Base-by-base conservation (phyloP, 177 flowering plant genomes). In the Tripterygium wilfordii region DNA sequence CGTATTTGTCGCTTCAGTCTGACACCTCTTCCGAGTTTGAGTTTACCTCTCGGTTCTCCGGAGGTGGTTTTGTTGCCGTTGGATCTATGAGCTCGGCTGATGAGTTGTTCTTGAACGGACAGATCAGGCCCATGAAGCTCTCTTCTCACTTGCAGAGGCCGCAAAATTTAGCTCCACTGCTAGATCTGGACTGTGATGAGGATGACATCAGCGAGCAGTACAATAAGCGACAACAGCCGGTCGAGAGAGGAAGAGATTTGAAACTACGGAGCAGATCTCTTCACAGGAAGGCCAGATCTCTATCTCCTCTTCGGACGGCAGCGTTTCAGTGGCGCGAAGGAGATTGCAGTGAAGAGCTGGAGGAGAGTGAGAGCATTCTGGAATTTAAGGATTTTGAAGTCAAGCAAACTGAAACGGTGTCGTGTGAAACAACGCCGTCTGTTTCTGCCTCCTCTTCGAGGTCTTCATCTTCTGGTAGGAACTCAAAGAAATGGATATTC, bases 51-150 rank as follows among this genome's bases (percentile, higher is more conserved):
- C 58, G 74, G 35, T 65, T 67, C 27, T 58, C 65, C 7, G 30
- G 64, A 14, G 45, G 23, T 38, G 56, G 53, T 22, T 43, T 65
- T 0, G 22, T 54, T 1, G 45, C 60, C 3, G 30, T 16, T 36
- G 78, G 65, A 42, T 72, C 81, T 13, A 80, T 83, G 84, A 74
- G 62, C 36, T 76, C 87, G 4, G 91, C 91, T 6, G 91, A 83
- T n/a, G 91, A 83, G 72, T 53, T 83, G 43, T 83, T 83, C 47
- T 54, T 71, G 27, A 83, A 83, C 66, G 87, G 91, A 13, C 70
- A 83, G 81, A 83, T 83, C 70, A 75, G 85, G 43, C 81, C 91
- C 30, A 80, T 77, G 85, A 75, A 68, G 61, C 74, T 79, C 0
- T 69, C 80, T 5, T 61, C 83, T 28, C 85, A 78, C 56, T 41